Evolutionary conservation across 768 basidiomycete genomes (phyloP).

Genomic region (Macrolepiota fuliginosa): DNA sequence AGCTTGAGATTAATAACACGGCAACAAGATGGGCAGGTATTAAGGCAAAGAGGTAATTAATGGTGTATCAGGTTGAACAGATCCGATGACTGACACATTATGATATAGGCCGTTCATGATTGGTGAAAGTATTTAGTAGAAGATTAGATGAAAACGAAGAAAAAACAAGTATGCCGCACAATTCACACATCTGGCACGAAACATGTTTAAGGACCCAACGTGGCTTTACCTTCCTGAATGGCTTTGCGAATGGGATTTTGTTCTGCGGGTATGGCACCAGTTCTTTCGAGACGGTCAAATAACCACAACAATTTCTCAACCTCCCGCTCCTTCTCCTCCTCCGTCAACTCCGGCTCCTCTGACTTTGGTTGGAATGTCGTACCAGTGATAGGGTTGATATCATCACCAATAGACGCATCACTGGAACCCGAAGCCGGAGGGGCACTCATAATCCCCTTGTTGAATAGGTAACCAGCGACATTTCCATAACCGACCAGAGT

Average conservation of each 20-base stretch:
- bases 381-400: constrained; percentile 89
- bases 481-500: constrained; percentile 91
- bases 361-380: constrained; percentile 44
- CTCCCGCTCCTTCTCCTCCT: constrained; percentile 94
- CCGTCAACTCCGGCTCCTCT: constrained; percentile 66
- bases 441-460: constrained; percentile 77
- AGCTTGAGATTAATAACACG: not conserved
- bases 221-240: constrained; percentile 38
- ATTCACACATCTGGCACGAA: constrained; percentile 9
- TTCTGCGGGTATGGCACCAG: constrained; percentile 60
- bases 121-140: not conserved
- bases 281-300: constrained; percentile 85
- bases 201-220: constrained; percentile 5
- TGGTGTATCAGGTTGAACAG: not conserved
- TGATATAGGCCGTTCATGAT: constrained; percentile 4
- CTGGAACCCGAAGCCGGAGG: constrained; percentile 39
- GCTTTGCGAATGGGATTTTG: constrained; percentile 77
- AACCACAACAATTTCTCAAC: constrained; percentile 90
- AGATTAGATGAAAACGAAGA: not conserved
- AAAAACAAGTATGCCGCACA: not conserved
- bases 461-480: constrained; percentile 91
- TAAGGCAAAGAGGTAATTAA: constrained; percentile 1
- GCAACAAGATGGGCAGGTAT: not conserved
- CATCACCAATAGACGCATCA: constrained; percentile 31
- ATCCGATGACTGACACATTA: not conserved